A percentile compares a stretch with the other conserved stretches of the same genome.
Evolutionary conservation across 1,284 basidiomycete species (phyloP).

Genomic region (Ceratorhiza oryzae-sativae): DNA sequence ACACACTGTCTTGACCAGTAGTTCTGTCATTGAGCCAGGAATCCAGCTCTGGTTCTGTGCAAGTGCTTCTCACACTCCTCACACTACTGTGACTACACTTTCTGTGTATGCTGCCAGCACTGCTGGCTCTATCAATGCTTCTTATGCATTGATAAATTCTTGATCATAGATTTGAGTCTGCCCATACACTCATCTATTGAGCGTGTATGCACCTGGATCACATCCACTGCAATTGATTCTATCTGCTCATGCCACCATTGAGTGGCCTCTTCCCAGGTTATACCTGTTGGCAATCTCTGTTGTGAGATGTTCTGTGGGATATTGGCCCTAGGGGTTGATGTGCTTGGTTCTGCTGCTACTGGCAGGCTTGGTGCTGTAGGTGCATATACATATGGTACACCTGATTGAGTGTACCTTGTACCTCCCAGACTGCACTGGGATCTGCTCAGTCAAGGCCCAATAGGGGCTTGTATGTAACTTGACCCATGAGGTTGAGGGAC

Average conservation of each 20-base stretch:
- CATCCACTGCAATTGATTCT: neutral
- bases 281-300: neutral
- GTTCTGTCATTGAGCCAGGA: neutral
- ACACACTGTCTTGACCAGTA: neutral
- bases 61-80: neutral
- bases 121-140: neutral
- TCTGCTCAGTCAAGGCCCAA: neutral
- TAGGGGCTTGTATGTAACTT: neutral
- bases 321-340: neutral
- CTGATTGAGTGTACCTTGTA: neutral
- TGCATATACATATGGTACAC: neutral
- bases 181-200: neutral
- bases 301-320: neutral
- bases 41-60: neutral
- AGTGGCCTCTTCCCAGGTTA: neutral
- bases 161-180: neutral
- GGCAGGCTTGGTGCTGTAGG: neutral
- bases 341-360: neutral
- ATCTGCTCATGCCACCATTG: neutral
- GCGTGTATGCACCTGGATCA: neutral
- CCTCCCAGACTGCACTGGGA: neutral
- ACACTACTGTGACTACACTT: neutral
- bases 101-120: neutral
- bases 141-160: neutral
- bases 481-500: constrained; percentile 2